Base-by-base conservation (phyloP, 163 green algal species). In the Chlamydomonas reinhardtii region DNA sequence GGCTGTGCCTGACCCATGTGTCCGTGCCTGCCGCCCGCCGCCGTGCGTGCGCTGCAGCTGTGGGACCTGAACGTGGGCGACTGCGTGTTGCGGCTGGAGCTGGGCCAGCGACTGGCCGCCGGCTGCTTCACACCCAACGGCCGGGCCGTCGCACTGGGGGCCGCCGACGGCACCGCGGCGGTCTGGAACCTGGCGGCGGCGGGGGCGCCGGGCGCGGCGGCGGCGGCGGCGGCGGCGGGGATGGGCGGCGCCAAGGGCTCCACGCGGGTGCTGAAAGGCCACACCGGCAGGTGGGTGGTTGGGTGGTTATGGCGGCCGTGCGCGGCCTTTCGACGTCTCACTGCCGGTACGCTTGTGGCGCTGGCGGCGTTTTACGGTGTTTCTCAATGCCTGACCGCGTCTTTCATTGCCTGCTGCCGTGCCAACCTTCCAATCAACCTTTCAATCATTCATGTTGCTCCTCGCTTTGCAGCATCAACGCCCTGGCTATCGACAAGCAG, bases 1-100 rank as follows among this genome's bases (percentile, higher is more conserved):
- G n/a, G n/a, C n/a, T n/a, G n/a, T n/a, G n/a, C n/a, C n/a, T n/a
- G n/a, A n/a, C n/a, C n/a, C n/a, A n/a, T n/a, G n/a, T n/a, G n/a
- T n/a, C n/a, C n/a, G n/a, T n/a, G n/a, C n/a, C n/a, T n/a, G n/a
- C n/a, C n/a, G n/a, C n/a, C n/a, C n/a, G n/a, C n/a, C n/a, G n/a
- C n/a, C n/a, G n/a, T n/a, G n/a, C n/a, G n/a, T n/a, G n/a, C n/a
- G n/a, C n/a, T n/a, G n/a, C 84, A 93, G 59, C 91, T 97, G 34
- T 99, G 94, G 94, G 96, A 98, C 90, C 90, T 98, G 82, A 94
- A 97, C 73, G 94, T 97, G 32, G 93, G 92, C 4, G 93, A 98
- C 88, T 96, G 96, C 68, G 88, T 94, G 83, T 89, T 96, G 90
- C 81, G 93, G 76, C 85, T 99, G 76, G 88, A 90, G 76, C 95